Percentiles rank a stretch among this genome's conserved stretches.
Evolutionary conservation across 352 stramenopile species (phyloP).

Genomic region (Pythium monospermum): DNA sequence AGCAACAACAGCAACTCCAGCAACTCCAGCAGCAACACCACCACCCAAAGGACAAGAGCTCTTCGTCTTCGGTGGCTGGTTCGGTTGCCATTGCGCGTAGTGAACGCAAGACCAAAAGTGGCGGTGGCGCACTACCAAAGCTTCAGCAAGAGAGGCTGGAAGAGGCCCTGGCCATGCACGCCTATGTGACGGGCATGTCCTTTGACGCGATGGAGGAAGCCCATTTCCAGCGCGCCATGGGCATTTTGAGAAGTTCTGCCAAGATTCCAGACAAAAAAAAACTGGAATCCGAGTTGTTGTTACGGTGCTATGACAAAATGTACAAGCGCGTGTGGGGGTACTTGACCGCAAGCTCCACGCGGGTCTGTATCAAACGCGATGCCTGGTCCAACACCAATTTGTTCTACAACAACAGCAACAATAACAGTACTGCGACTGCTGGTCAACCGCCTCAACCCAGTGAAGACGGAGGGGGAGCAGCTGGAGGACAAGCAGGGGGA

Average conservation of each 20-base stretch:
- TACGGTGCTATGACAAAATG: slow-evolving; percentile 80
- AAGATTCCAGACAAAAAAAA: slow-evolving; percentile 72
- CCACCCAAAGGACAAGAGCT: slow-evolving; percentile 36
- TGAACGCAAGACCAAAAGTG: slow-evolving; percentile 40
- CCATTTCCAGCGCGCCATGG: slow-evolving; percentile 57
- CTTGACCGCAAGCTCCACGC: slow-evolving; percentile 49
- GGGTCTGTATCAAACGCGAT: slow-evolving; percentile 74
- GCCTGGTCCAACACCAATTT: slow-evolving; percentile 78
- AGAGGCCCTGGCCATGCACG: slow-evolving; percentile 77
- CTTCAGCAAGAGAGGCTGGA: slow-evolving; percentile 67
- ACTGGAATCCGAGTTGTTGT: slow-evolving; percentile 53
- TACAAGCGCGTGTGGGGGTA: slow-evolving; percentile 81
- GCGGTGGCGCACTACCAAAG: slow-evolving; percentile 43
- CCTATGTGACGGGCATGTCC: slow-evolving; percentile 71
- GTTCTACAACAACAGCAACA: slow-evolving; percentile 68
- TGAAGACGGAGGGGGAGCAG: no score
- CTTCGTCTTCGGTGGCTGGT: no score
- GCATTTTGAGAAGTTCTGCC: slow-evolving; percentile 48
- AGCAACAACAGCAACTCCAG: no score
- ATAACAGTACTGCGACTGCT: no score
- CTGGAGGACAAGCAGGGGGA: no score
- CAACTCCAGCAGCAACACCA: no score
- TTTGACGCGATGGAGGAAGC: slow-evolving; percentile 73
- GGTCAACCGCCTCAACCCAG: no score
- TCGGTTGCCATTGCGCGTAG: no score